Base-by-base conservation (phyloP, 2,329 filamentous ascomycete genomes). In the Claviceps lovelessii region DNA sequence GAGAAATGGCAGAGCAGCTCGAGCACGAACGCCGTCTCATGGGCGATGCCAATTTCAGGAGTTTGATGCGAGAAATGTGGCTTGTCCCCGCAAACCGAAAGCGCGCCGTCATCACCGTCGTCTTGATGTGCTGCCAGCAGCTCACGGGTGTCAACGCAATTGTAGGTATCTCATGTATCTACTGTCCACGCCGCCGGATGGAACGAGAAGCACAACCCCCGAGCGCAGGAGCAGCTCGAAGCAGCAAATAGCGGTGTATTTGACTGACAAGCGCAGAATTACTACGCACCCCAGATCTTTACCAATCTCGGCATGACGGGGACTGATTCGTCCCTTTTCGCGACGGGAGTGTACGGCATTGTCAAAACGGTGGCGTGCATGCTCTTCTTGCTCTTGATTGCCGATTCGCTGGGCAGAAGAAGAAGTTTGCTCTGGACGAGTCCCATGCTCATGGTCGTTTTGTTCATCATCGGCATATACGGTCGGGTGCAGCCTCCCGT, bases 391-490 rank as follows among this genome's bases (percentile, higher is more conserved):
- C 64, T 84, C 59, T 83, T 86, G 60, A 77, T 79, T 15, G 83
- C 82, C 56, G 85, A 88, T 65, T 83, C 81, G 2, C 77, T 88
- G 1, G 85, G 85, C 28, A 78, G 85, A 55, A 72, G 83, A 17
- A 68, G 66, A 57, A 74, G 77, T 61, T 71, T 86, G 23, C 70
- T 86, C 17, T 84, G 80, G 79, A 86, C 82, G 1, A 81, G 78
- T 9, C 75, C 79, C 53, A 80, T 78, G 1, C 80, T 84, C 69
- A 81, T 75, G 9, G 58, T 76, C 17, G 75, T 78, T 59, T 84
- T 88, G 80, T 79, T 81, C 66, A 82, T 86, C 63, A 80, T 88
- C 56, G 85, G 83, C n/a, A 74, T 86, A 54, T 88, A 87, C 63
- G 78, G 86, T 51, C 76, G 82, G 45, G 76, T 83, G 54, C 70